Percentiles rank a stretch among this genome's conserved stretches.
Evolutionary conservation across 108 stramenopile genomes (phyloP).

Genomic region (Nitzschia inconspicua): DNA sequence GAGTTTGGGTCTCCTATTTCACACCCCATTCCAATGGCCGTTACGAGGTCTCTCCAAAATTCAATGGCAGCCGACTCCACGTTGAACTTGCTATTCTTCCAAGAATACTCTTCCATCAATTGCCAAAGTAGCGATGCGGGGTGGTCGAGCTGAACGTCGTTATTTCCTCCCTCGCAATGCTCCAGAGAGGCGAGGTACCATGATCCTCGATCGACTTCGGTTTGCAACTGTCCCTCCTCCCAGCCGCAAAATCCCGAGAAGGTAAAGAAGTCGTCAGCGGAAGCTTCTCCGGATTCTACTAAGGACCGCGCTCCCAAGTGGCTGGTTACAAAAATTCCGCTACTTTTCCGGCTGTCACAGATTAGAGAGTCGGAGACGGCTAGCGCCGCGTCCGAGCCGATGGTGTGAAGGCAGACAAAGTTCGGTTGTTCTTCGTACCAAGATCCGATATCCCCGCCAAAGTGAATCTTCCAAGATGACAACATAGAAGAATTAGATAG

Average conservation of each 20-base stretch:
- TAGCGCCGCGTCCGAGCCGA: conserved; percentile 19
- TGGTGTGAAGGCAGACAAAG: conserved; percentile 44
- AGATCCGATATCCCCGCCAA: conserved; percentile 55
- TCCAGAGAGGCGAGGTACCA: conserved; percentile 51
- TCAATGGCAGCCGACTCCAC: background rate
- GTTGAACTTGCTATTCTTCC: conserved; percentile 4
- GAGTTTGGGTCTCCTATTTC: background rate
- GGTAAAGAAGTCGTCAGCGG: conserved; percentile 28
- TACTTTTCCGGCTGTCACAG: too few species aligned
- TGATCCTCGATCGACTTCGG: conserved; percentile 41
- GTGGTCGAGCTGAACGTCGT: background rate
- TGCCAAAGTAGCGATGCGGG: background rate
- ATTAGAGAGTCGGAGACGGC: conserved; percentile 40
- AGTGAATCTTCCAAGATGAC: conserved; percentile 36
- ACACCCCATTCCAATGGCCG: background rate
- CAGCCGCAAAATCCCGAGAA: conserved; percentile 61
- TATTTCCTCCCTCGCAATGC: background rate
- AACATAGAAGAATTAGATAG: background rate
- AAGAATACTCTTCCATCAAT: conserved; percentile 1
- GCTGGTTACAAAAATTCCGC: conserved; percentile 38
- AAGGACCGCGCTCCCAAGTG: conserved; percentile 35
- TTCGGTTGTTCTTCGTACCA: conserved; percentile 26
- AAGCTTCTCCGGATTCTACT: conserved; percentile 29
- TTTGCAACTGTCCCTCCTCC: conserved; percentile 42
- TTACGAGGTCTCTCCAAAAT: background rate